Conservation (phyloP, 2,329 filamentous ascomycete genomes). For the Sporothrix mexicana region DNA sequence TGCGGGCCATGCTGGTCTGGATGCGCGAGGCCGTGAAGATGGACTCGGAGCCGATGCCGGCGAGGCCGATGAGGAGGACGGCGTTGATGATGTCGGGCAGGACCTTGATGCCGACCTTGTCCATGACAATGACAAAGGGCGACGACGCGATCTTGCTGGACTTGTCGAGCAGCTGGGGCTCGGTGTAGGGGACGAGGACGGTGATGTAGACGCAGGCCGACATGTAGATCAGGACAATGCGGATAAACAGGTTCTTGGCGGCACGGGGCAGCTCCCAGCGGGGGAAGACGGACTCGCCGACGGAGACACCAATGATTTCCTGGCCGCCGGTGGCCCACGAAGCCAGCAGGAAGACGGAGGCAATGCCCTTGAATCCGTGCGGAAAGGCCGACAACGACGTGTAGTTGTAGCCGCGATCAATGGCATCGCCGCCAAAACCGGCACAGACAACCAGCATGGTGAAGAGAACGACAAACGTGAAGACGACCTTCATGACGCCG, state of each 20-base stretch:
- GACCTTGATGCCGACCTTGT: conserved; percentile 51
- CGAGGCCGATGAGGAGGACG: conserved; percentile 42
- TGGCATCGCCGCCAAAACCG: conserved; percentile 35
- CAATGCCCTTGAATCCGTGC: conserved; percentile 74
- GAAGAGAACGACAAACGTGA: conserved; percentile 36
- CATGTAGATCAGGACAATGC: conserved; percentile 37
- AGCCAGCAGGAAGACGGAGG: conserved; percentile 76
- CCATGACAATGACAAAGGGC: conserved; percentile 54
- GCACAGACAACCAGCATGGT: conserved; percentile 36
- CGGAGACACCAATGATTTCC: conserved; percentile 67
- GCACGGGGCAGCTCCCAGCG: conserved; percentile 38
- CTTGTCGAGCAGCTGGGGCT: conserved; percentile 31
- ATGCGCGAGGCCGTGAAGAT: conserved; percentile 35
- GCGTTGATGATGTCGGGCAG: conserved; percentile 68
- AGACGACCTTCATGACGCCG: conserved; percentile 39
- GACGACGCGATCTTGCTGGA: conserved; percentile 33
- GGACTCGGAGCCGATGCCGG: conserved; percentile 36
- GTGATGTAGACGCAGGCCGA: conserved; percentile 35
- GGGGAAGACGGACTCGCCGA: conserved; percentile 36
- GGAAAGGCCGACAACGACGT: conserved; percentile 53
- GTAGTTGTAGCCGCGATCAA: conserved; percentile 37
- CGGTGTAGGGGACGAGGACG: conserved; percentile 35
- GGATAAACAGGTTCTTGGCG: conserved; percentile 34
- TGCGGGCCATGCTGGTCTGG: conserved; percentile 35
- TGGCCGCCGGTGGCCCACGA: conserved; percentile 70